Evolutionary conservation across 2,329 filamentous ascomycete genomes (phyloP).

Genomic region (Alternaria sp.): DNA sequence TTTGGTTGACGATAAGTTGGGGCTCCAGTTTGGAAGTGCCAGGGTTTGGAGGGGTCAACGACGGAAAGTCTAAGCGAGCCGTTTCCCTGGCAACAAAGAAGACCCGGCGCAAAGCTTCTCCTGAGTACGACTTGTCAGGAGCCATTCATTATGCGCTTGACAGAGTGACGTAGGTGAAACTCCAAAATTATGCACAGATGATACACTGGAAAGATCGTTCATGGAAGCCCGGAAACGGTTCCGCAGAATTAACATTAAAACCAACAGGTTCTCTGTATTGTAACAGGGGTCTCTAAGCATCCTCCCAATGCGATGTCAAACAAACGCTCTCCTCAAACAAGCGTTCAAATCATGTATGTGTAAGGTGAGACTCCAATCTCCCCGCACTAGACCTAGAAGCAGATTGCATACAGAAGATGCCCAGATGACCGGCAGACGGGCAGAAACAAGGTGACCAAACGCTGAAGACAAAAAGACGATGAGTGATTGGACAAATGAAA

Average conservation of each 20-base stretch:
- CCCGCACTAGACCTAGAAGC: conserved; percentile 8
- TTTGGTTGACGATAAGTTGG: conserved; percentile 6
- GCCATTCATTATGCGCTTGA: background rate
- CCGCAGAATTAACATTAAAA: conserved; percentile 18
- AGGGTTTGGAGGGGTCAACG: conserved; percentile 11
- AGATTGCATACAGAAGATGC: conserved; percentile 15
- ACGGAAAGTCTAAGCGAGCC: conserved; percentile 18
- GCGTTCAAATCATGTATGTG: conserved; percentile 14
- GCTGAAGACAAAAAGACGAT: conserved; percentile 13
- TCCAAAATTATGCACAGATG: background rate
- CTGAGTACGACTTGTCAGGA: background rate
- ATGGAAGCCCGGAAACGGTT: background rate
- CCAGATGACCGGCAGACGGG: conserved; percentile 22
- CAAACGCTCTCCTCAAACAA: conserved; percentile 9
- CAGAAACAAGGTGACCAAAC: conserved; percentile 14
- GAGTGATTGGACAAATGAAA: conserved; percentile 19
- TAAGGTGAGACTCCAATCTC: conserved; percentile 5
- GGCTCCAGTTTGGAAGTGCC: background rate
- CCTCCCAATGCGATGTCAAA: conserved; percentile 8
- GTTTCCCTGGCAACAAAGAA: conserved; percentile 8
- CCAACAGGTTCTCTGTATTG: conserved; percentile 6
- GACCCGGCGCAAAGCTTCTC: background rate
- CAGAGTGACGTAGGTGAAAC: background rate
- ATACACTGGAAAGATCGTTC: background rate
- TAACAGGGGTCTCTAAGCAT: background rate